Evolutionary conservation across 1,139 yeast genomes (phyloP), one percentile per base, ranked within the genome.

Genomic region (Zygoascus sp.): DNA sequence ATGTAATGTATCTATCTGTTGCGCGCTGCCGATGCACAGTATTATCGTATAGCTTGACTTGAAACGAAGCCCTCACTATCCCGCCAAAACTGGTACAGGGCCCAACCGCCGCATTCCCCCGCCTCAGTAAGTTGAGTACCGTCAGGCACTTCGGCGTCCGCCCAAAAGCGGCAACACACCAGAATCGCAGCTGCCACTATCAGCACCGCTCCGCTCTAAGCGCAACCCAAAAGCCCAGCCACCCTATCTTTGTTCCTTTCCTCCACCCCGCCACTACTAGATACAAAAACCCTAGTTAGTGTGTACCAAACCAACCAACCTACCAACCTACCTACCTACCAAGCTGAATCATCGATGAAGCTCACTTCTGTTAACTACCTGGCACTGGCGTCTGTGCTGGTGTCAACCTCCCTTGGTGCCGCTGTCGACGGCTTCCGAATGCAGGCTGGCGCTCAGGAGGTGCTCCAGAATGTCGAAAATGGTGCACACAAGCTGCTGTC

Each of bases 371-470:
- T 35, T 7, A 20, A 21, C 7, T 21, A 35, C 20, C 22, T 35
- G 9, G n/a, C 39, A 9, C 39, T 35, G n/a, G 39, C 39, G 27
- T n/a, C 39, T 16, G 23, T 35, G 13, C 25, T 35, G 25, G 39
- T 35, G 5, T 35, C 39, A 9, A 27, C 27, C 15, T 35, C 39
- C 13, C 25, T 35, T n/a, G 39, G 39, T 13, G 39, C 39, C 39
- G 25, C 34, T 11, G 39, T 19, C 11, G 39, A 35, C 39, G 39
- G 39, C 25, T 21, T 35, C 39, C 39, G 39, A 35, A 20, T 35
- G 39, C 39, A 35, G 16, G 25, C 25, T 6, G 39, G 39, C 10
- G 39, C 25, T 27, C 39, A 35, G 27, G 39, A 35, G 25, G 39
- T 35, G 10, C 39, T 35, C 15, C 15, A 35, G 39, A 35, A 35